Evolutionary conservation across 1,139 yeast species (phyloP).

Genomic region (Candida sp.): DNA sequence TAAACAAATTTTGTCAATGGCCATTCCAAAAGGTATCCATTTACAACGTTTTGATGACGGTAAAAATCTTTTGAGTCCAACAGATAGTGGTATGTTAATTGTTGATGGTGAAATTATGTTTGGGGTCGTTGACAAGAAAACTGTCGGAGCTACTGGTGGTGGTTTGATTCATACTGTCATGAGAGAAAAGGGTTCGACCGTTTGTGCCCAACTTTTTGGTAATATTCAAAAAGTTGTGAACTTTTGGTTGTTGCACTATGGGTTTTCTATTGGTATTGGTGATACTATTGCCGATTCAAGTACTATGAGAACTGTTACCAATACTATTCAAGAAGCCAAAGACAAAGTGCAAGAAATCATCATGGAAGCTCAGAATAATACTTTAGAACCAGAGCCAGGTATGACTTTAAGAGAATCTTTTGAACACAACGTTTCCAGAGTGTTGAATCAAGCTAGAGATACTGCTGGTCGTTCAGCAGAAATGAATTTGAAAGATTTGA

Average conservation of each 20-base stretch:
- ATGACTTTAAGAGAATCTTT: constrained; percentile 99
- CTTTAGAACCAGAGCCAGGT: constrained; percentile 95
- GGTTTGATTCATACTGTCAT: constrained; percentile 96
- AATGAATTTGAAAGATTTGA: constrained; percentile 87
- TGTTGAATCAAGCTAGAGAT: constrained; percentile 97
- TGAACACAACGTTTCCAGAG: constrained; percentile 95
- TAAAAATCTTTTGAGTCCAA: constrained; percentile 78
- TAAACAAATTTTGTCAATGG: constrained; percentile 87
- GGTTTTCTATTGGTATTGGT: constrained; percentile 99
- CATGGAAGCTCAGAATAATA: constrained; percentile 84
- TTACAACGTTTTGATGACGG: constrained; percentile 91
- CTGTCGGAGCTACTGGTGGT: constrained; percentile 98
- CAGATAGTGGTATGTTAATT: constrained; percentile 89
- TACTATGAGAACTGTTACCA: constrained; percentile 91
- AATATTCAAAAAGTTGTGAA: constrained; percentile 94
- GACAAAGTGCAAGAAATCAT: constrained; percentile 91
- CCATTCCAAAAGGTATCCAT: constrained; percentile 95
- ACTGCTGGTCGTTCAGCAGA: constrained; percentile 99
- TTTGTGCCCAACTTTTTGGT: constrained; percentile 89
- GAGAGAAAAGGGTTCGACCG: constrained; percentile 94
- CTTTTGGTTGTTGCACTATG: constrained; percentile 94
- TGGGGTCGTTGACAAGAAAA: constrained; percentile 97
- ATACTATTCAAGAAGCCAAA: constrained; percentile 91
- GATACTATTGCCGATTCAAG: constrained; percentile 98
- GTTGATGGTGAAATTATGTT: constrained; percentile 92